Evolutionary conservation across 768 basidiomycete species (phyloP).

Genomic region (Lactarius tabidus): DNA sequence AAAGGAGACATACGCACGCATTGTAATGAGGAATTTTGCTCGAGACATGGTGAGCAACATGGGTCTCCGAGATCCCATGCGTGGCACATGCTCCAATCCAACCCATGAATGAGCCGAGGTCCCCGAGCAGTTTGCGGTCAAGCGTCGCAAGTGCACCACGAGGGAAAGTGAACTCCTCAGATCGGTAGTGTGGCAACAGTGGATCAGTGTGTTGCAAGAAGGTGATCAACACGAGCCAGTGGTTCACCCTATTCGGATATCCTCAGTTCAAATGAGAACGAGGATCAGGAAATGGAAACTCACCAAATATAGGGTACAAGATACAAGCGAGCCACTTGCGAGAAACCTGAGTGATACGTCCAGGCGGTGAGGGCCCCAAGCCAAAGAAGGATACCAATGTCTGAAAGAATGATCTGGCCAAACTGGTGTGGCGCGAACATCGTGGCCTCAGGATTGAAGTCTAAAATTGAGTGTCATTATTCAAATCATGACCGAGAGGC

Average conservation of each 20-base stretch:
- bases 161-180: conserved; percentile 84
- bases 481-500: background rate
- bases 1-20: conserved; percentile 44
- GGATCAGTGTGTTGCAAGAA: conserved; percentile 99
- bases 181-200: conserved; percentile 88
- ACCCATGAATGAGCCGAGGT: conserved; percentile 71
- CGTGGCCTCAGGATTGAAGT: conserved; percentile 73
- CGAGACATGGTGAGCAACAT: conserved; percentile 86
- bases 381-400: conserved; percentile 78
- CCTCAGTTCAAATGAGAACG: background rate
- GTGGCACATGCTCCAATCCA: conserved; percentile 85
- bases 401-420: conserved; percentile 73
- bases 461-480: conserved; percentile 31
- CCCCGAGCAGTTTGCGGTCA: conserved; percentile 77
- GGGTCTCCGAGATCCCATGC: conserved; percentile 92
- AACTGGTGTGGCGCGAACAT: conserved; percentile 86
- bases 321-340: conserved; percentile 73
- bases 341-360: conserved; percentile 60
- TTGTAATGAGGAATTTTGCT: conserved; percentile 97
- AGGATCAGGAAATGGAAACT: conserved; percentile 8
- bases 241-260: conserved; percentile 57
- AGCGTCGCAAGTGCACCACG: conserved; percentile 92
- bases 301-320: conserved; percentile 85
- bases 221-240: conserved; percentile 95
- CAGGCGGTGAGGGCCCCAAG: conserved; percentile 52